Conservation (phyloP, 1,139 yeast species). For the Blastobotrys illinoisensis region DNA sequence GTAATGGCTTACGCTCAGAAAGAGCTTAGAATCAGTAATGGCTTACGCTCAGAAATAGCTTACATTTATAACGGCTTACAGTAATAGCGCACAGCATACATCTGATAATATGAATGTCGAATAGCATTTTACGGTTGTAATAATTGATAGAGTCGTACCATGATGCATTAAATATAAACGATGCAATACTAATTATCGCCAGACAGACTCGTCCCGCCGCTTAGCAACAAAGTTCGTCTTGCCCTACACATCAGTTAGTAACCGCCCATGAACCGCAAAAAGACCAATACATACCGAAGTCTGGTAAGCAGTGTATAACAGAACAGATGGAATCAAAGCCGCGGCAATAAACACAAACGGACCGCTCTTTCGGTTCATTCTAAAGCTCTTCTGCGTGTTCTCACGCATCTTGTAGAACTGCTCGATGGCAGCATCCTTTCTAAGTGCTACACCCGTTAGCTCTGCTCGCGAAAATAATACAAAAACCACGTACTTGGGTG, state of each 20-base stretch:
- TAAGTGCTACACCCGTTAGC: conserved; percentile 23
- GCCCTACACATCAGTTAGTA: conserved; percentile 16
- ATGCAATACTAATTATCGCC: conserved; percentile 18
- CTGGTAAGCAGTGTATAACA: conserved; percentile 28
- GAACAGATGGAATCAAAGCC: conserved; percentile 32
- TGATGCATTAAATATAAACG: conserved; percentile 2
- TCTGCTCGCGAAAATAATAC: neutral
- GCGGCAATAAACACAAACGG: conserved; percentile 29
- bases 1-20: too few species aligned
- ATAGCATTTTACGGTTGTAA: too few species aligned
- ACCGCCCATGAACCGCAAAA: too few species aligned
- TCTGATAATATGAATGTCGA: too few species aligned
- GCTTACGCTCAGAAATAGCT: too few species aligned
- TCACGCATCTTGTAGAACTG: conserved; percentile 31
- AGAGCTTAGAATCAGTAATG: too few species aligned
- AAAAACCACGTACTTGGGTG: conserved; percentile 13
- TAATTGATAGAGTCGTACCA: neutral
- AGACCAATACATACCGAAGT: conserved; percentile 12
- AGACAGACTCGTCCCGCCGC: conserved; percentile 28
- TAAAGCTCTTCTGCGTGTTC: conserved; percentile 30
- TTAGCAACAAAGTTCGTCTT: conserved; percentile 28
- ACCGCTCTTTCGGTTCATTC: conserved; percentile 29
- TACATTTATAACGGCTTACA: too few species aligned
- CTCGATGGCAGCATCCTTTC: conserved; percentile 33
- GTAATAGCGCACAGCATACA: too few species aligned